Percentiles rank a stretch among this genome's conserved stretches.
Evolutionary conservation across 192 early-diverging fungal species (phyloP).

Genomic region (Martensiomyces pterosporus): DNA sequence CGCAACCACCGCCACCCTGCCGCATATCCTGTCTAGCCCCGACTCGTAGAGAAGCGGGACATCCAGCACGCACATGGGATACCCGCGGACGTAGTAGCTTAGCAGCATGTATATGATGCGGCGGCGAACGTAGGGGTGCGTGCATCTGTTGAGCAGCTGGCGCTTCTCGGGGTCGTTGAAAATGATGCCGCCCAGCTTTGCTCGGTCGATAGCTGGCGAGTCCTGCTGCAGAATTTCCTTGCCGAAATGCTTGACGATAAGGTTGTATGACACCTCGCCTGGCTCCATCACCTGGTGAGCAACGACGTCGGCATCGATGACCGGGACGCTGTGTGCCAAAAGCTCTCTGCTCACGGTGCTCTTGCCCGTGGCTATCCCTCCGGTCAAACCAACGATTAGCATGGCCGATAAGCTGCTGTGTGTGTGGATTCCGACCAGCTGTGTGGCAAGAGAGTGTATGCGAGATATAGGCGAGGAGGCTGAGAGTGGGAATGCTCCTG

Average conservation of each 20-base stretch:
- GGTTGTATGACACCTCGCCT: constrained; percentile 63
- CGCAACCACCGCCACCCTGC: constrained; percentile 66
- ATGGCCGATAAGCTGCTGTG: constrained; percentile 44
- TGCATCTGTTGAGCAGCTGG: constrained; percentile 71
- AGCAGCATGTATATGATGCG: constrained; percentile 73
- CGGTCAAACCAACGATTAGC: constrained; percentile 91
- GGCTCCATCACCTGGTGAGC: constrained; percentile 84
- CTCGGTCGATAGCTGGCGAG: constrained; percentile 61
- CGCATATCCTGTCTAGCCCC: constrained; percentile 69
- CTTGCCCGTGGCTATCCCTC: constrained; percentile 92
- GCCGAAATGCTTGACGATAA: constrained; percentile 78
- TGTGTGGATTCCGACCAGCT: not conserved
- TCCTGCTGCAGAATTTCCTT: constrained; percentile 52
- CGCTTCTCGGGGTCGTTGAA: constrained; percentile 73
- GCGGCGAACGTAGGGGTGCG: constrained; percentile 83
- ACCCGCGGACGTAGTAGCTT: constrained; percentile 63
- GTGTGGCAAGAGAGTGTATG: not conserved
- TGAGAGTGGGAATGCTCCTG: no score
- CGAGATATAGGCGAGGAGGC: no score
- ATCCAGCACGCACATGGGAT: constrained; percentile 76
- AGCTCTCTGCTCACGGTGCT: constrained; percentile 76
- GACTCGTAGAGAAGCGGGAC: constrained; percentile 91
- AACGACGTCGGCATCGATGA: constrained; percentile 90
- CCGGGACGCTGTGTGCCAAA: constrained; percentile 54
- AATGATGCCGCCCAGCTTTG: constrained; percentile 72